Base-by-base conservation (phyloP, 2,329 filamentous ascomycete species). In the Penicillium corylophilum region DNA sequence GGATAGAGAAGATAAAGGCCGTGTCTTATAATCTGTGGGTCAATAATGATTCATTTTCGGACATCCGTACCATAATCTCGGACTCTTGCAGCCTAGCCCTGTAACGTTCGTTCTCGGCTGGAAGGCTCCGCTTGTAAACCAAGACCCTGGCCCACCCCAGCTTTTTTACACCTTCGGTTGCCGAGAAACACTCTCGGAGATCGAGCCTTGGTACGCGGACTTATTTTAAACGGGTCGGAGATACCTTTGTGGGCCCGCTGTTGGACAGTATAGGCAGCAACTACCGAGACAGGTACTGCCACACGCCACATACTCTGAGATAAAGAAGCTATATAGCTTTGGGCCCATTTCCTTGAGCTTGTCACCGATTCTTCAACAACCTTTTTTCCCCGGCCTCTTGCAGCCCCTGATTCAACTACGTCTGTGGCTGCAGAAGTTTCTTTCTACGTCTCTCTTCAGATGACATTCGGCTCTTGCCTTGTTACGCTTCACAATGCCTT, bases 401-500 rank as follows among this genome's bases (percentile, higher is more conserved):
- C 18, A n/a, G 33, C 33, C 9, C n/a, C 33, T 7, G 9, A 16
- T 9, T 35, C 9, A 35, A 35, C 7, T 18, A 35, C 33, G 8
- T 35, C 8, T 35, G 33, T 16, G n/a, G 33, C 33, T 35, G 33
- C 33, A 10, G n/a, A 35, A 18, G n/a, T 8, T 9, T 3, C 33
- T 8, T 35, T 35, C n/a, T 16, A 35, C 33, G 12, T 9, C 1
- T 35, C 9, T 18, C 33, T n/a, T 35, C 33, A 18, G n/a, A 35
- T 16, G 8, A 35, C 2, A n/a, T 8, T 8, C 33, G n/a, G 26
- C 26, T 28, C 26, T 28, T 28, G 9, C 26, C 26, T 16, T n/a
- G 15, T 16, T 18, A 35, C 33, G 16, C 20, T 6, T 22, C 42
- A 31, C 12, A 40, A 60, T 60, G 57, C 45, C 50, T 39, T 50